A percentile compares a stretch with the other conserved stretches of the same genome.
Evolutionary conservation across 345 rosid species (phyloP).

Genomic region (Schrenkiella parvula): DNA sequence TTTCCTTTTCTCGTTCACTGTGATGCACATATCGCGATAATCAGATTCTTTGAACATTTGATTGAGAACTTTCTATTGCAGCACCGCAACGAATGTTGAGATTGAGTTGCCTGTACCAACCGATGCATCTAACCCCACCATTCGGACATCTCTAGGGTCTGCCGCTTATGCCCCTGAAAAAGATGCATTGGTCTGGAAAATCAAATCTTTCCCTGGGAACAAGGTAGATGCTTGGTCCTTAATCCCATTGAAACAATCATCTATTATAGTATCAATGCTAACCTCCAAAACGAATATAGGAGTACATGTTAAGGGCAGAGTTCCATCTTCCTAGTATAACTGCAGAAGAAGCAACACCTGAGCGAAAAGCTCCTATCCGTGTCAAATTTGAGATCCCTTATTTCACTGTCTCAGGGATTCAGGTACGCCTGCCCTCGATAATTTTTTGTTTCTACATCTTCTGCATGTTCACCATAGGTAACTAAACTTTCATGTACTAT

Average conservation of each 20-base stretch:
- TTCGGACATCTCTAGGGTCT: conserved; percentile 92
- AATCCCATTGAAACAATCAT: background rate
- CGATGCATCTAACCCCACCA: conserved; percentile 86
- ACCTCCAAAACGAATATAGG: conserved; percentile 39
- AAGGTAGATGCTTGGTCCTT: conserved; percentile 45
- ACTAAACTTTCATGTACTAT: background rate
- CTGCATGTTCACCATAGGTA: background rate
- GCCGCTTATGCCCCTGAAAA: conserved; percentile 84
- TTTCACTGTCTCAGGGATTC: conserved; percentile 85
- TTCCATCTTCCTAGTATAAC: conserved; percentile 72
- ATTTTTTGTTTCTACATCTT: background rate
- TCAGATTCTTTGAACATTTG: conserved; percentile 72
- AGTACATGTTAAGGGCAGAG: conserved; percentile 85
- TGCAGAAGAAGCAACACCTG: conserved; percentile 66
- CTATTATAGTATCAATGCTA: background rate
- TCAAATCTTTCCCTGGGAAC: conserved; percentile 72
- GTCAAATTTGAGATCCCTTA: conserved; percentile 85
- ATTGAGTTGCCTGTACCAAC: conserved; percentile 68
- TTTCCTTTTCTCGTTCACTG: conserved; percentile 2
- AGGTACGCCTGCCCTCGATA: conserved; percentile 41
- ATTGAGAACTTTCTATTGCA: conserved; percentile 40
- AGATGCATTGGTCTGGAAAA: conserved; percentile 75
- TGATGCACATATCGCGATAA: background rate
- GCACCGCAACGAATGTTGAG: conserved; percentile 68
- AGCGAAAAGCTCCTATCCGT: conserved; percentile 75